These are phyloP conservation scores for Eleusine coracana DNA, from an alignment of 176 grass and related monocot species.

Conservation along the genomic window DNA sequence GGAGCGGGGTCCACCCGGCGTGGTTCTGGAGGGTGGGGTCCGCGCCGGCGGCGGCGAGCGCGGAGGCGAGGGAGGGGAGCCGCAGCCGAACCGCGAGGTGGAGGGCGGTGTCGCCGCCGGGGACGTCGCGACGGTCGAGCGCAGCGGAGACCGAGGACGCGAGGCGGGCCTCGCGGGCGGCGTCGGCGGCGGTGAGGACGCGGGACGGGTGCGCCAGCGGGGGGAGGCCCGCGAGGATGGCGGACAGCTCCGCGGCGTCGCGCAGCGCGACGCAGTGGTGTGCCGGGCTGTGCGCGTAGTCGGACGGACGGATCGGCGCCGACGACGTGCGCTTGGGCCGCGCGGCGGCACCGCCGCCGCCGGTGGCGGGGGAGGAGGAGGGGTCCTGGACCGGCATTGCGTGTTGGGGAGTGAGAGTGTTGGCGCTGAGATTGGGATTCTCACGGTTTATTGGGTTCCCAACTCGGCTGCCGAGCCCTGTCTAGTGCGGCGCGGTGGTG, in stretches of 20 bases:
- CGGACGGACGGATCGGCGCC: constrained; percentile 52
- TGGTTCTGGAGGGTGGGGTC: constrained; percentile 94
- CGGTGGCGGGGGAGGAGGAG: constrained; percentile 22
- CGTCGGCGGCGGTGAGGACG: constrained; percentile 61
- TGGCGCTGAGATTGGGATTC: constrained; percentile 32
- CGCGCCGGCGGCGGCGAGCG: constrained; percentile 59
- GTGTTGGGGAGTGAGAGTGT: constrained; percentile 14
- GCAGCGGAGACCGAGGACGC: constrained; percentile 52
- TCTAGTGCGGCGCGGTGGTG: constrained; percentile 25
- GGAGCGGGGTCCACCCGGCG: constrained; percentile 89
- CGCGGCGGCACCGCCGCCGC: background rate
- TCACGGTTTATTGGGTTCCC: constrained; percentile 39
- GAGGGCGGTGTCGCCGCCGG: constrained; percentile 70
- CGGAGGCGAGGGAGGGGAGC: constrained; percentile 45
- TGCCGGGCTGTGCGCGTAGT: constrained; percentile 75
- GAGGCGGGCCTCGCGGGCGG: constrained; percentile 60
- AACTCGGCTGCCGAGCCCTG: background rate
- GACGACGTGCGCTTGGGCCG: constrained; percentile 55
- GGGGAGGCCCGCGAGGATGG: constrained; percentile 63
- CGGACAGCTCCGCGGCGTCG: constrained; percentile 51
- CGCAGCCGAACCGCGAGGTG: constrained; percentile 79
- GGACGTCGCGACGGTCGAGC: constrained; percentile 83
- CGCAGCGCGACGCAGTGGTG: constrained; percentile 69
- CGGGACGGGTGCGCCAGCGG: constrained; percentile 68
- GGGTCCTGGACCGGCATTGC: constrained; percentile 55